Evolutionary conservation across 192 early-diverging fungal species (phyloP), one percentile per base, ranked within the genome.

Genomic region (Backusella liffmaniae): DNA sequence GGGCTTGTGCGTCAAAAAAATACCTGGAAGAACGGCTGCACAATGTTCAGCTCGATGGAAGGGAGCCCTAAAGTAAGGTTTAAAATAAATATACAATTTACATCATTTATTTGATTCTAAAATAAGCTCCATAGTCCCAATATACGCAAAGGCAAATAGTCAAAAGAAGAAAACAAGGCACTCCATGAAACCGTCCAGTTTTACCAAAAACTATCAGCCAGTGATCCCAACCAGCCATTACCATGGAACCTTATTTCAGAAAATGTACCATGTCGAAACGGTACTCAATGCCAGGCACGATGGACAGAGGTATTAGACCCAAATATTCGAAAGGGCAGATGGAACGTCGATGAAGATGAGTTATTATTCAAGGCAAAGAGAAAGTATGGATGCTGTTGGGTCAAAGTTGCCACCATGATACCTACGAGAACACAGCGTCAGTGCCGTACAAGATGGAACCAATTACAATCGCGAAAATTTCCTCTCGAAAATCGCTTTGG

Each of bases 261-360:
- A 18, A 56, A 74, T 23, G 82, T 86, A 13, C 81, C 83, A 0
- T 77, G 83, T 34, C 68, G 87, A 62, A 86, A 83, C 1, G 87
- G 87, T 4, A 85, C 84, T 34, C 87, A 88, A 73, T 86, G 86
- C 21, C 87, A 88, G 62, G 87, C 87, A n/a, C 77, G 87, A n/a
- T 88, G 84, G 84, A 84, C 86, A 1, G 87, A 88, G 72, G 82
- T 86, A 0, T 37, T 88, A 2, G 86, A 88, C 66, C 87, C 87
- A 1, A 69, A 35, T 16, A 86, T 88, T 18, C 76, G 81, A 18
- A 87, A 85, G 36, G 87, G 84, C 0, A 75, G 80, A 41, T 88
- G 87, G 87, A 76, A 69, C 1, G 32, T 51, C 1, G 80, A 82
- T 15, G 85, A 90, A 69, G 88, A 86, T 79, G 67, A 46, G 18